Conservation (phyloP, 2,329 filamentous ascomycete species). For the Penicillium griseofulvum region DNA sequence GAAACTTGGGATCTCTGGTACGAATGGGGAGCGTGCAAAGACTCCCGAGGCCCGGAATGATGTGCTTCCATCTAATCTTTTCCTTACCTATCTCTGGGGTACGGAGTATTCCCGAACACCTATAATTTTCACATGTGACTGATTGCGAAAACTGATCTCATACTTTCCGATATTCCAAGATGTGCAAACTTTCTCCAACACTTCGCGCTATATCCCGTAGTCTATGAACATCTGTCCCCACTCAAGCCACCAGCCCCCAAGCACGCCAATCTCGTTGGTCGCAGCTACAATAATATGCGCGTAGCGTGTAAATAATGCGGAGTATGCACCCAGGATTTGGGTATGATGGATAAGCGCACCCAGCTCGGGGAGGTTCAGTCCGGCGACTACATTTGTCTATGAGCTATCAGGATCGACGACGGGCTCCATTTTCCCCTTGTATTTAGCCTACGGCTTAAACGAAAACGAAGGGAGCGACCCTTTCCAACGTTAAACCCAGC, state of each 20-base stretch:
- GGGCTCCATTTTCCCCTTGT: constrained; percentile 12
- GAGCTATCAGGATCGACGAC: constrained; percentile 16
- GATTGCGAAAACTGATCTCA: background rate
- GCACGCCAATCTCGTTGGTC: background rate
- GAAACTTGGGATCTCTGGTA: constrained; percentile 1
- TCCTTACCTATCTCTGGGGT: background rate
- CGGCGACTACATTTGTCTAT: background rate
- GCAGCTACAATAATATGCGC: background rate
- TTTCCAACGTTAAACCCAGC: background rate
- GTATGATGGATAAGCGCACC: background rate
- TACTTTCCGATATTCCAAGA: background rate
- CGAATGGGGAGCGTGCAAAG: background rate
- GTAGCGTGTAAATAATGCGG: constrained; percentile 1
- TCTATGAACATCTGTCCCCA: background rate
- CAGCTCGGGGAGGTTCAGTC: background rate
- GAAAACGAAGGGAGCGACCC: constrained; percentile 18
- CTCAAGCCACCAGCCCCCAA: background rate
- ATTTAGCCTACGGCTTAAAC: constrained; percentile 8
- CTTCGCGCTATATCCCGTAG: constrained; percentile 1
- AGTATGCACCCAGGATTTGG: background rate
- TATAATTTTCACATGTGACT: background rate
- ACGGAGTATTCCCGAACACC: background rate
- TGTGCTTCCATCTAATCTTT: background rate
- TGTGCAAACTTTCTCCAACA: background rate
- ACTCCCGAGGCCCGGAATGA: background rate